Base-by-base conservation (phyloP, 768 basidiomycete species). In the Atractiella rhizophila region DNA sequence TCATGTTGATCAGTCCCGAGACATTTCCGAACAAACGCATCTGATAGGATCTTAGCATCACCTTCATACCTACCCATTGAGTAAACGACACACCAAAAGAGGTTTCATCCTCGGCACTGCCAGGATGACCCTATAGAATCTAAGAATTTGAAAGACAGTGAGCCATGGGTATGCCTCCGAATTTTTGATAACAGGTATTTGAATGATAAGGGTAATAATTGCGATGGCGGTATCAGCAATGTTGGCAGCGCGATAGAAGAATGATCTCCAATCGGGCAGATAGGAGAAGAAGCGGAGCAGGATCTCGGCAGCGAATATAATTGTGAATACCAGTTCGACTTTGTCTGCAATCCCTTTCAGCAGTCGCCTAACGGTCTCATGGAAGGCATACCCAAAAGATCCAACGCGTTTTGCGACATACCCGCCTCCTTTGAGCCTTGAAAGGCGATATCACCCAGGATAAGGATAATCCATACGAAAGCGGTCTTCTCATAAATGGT, bases 61-160 rank as follows among this genome's bases (percentile, higher is more conserved):
- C 26, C 25, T 21, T 21, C 35, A n/a, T 43, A 36, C 28, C 30
- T 12, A 25, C 21, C 6, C 16, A 40, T 25, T 3, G 21, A 5
- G 19, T 16, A 25, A 34, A 1, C 7, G 19, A 59, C 71, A 42
- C 42, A 86, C 82, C 62, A 94, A 58, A 24, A 94, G 60, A 1
- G 76, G 78, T 47, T 70, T 75, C 82, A 91, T 91, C 42, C 80
- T 64, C 0, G 85, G 88, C 16, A 91, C 69, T 35, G 74, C 76
- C 37, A 94, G 56, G 51, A 96, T 81, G 33, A 91, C 80, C 2
- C 86, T 66, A 57, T 96, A 91, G 61, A 88, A 94, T 51, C 86
- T 65, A 50, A 65, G 64, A 12, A 91, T 62, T 55, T 82, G 79
- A 51, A 94, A 78, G 24, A 77, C 66, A 3, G 80, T 88, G 48